These are phyloP conservation scores for Calonectria pseudoreteaudii DNA, from an alignment of 2,329 filamentous ascomycete species.

Conservation along the genomic window DNA sequence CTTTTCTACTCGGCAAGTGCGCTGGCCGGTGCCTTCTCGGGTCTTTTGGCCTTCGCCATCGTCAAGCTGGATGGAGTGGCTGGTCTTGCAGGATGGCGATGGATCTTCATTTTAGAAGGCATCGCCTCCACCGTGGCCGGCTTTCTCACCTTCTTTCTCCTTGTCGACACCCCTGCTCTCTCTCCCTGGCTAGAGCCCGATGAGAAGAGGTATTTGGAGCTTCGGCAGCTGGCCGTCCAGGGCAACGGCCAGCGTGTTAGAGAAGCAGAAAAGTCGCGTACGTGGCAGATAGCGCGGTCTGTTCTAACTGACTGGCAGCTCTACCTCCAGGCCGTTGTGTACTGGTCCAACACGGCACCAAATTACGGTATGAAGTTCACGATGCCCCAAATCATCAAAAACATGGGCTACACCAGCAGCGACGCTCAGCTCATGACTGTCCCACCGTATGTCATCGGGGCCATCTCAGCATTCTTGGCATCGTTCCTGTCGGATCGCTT, in stretches of 20 bases:
- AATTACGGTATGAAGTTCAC: slow-evolving; percentile 47
- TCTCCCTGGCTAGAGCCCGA: neutral
- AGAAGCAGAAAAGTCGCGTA: neutral
- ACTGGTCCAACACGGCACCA: slow-evolving; percentile 52
- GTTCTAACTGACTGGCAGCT: slow-evolving; percentile 55
- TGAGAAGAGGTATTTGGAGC: neutral
- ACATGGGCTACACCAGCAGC: slow-evolving; percentile 52
- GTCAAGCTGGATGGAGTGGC: neutral
- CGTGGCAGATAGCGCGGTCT: neutral
- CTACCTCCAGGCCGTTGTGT: slow-evolving; percentile 52
- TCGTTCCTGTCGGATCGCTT: slow-evolving; percentile 45
- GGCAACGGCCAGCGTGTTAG: neutral
- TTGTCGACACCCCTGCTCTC: neutral
- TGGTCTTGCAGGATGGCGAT: slow-evolving; percentile 7
- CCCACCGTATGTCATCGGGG: slow-evolving; percentile 48
- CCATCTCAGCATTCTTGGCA: slow-evolving; percentile 37
- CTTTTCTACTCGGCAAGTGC: slow-evolving; percentile 6
- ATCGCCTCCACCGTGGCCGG: neutral
- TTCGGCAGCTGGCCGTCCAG: neutral
- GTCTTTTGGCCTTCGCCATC: slow-evolving; percentile 7
- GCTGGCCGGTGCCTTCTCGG: slow-evolving; percentile 2
- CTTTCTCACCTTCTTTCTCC: neutral
- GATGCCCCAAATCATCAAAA: slow-evolving; percentile 52
- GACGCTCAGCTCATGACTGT: slow-evolving; percentile 47
- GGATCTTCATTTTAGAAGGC: slow-evolving; percentile 2